phyloP scores from a whole-genome alignment of 805 yeast genomes.

The Metschnikowia aberdeeniae region DNA sequence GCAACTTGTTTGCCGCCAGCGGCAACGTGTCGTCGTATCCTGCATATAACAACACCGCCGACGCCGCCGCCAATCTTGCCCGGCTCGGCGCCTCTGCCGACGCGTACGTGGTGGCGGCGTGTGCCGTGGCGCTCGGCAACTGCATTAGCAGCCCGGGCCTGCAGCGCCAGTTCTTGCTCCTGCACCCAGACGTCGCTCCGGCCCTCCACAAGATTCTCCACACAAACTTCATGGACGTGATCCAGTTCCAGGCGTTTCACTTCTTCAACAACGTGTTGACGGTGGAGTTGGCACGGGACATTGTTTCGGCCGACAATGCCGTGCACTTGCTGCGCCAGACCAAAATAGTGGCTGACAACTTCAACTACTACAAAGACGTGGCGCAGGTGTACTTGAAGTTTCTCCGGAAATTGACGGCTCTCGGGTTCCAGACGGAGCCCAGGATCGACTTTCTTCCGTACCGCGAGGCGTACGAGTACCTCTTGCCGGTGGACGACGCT shows the following conservation, averaged over 20 bases:
- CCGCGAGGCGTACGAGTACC: slow-evolving; percentile 10
- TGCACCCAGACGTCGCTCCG: slow-evolving; percentile 6
- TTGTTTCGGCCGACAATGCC: slow-evolving; percentile 16
- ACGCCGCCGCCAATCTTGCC: slow-evolving; percentile 18
- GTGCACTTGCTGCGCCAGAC: slow-evolving; percentile 18
- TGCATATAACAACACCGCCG: slow-evolving; percentile 21
- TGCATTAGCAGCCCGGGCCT: slow-evolving; percentile 22
- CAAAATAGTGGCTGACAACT: slow-evolving; percentile 31
- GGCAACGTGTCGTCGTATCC: slow-evolving; percentile 34
- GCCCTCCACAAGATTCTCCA: slow-evolving; percentile 22
- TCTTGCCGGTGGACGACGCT: slow-evolving; percentile 14
- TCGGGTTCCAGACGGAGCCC: slow-evolving; percentile 12
- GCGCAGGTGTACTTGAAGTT: slow-evolving; percentile 25
- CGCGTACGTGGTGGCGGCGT: slow-evolving; percentile 27
- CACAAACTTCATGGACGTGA: slow-evolving; percentile 26
- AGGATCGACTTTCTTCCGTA: slow-evolving; percentile 3
- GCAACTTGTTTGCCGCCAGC: slow-evolving; percentile 31
- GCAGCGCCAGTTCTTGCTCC: slow-evolving; percentile 12
- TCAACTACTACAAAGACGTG: slow-evolving; percentile 32
- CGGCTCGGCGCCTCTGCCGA: slow-evolving; percentile 7
- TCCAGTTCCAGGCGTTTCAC: slow-evolving; percentile 37
- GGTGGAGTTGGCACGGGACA: slow-evolving; percentile 9
- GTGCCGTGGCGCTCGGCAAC: slow-evolving; percentile 35
- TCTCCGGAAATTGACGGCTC: slow-evolving; percentile 23
- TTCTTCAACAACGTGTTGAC: slow-evolving; percentile 29